Percentiles rank a stretch among this genome's conserved stretches.
These are phyloP conservation scores for Pseudogymnoascus sp. DNA, from an alignment of 2,329 filamentous ascomycete genomes.

Conservation along the genomic window DNA sequence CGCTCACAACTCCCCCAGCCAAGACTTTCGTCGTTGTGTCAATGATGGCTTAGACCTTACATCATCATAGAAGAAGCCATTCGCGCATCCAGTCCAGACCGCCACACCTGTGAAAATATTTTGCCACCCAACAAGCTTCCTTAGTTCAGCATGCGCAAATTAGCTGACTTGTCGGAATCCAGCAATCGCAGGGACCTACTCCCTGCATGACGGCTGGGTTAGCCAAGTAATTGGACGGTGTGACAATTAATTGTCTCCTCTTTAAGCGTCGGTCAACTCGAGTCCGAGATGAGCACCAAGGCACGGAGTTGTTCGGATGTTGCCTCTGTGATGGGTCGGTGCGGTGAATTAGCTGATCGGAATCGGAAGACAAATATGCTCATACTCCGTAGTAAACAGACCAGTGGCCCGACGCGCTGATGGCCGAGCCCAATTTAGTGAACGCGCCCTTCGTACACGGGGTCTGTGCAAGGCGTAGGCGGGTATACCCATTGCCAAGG, in stretches of 20 bases:
- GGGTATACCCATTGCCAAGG: not conserved
- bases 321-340: not conserved
- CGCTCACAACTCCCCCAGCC: not conserved
- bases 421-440: slow-evolving; percentile 1
- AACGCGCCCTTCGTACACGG: not conserved
- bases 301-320: not conserved
- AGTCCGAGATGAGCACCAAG: not conserved
- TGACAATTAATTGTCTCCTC: not conserved
- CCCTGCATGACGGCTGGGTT: not conserved
- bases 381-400: not conserved
- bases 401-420: not conserved
- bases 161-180: not conserved
- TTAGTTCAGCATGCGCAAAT: not conserved
- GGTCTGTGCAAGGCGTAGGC: slow-evolving; percentile 1
- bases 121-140: slow-evolving; percentile 4
- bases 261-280: not conserved
- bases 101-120: not conserved
- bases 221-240: not conserved
- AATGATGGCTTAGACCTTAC: not conserved
- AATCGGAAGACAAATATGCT: not conserved
- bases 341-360: not conserved
- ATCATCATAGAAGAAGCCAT: not conserved
- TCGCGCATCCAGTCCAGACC: not conserved
- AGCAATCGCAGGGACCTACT: not conserved
- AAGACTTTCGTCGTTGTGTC: not conserved